Evolutionary conservation across 2,329 filamentous ascomycete species (phyloP), one percentile per base, ranked within the genome.

Genomic region (Neobulgaria alba): DNA sequence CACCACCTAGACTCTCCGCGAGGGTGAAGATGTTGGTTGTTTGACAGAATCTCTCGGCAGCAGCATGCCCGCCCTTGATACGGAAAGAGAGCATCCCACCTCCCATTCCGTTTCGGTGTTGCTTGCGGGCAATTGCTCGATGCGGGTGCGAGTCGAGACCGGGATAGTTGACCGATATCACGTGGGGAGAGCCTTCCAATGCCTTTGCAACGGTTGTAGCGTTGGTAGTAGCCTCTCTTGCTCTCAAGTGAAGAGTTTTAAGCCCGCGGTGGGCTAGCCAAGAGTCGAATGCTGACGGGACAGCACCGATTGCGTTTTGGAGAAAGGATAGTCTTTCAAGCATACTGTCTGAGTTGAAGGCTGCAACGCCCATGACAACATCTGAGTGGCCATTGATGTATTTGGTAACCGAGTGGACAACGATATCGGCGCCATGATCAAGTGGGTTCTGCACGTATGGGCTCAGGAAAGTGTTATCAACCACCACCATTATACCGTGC

Each of bases 311-410:
- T 53, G 92, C 92, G 67, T 98, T 98, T 63, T 98, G 92, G 29
- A 98, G 75, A 72, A 96, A 98, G 38, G 77, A 71, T 16, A 98
- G 76, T 31, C 85, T 79, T 48, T 81, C 69, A 60, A 80, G 79
- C 53, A 98, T 72, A 14, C 78, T 74, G 42, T 87, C 79, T 20
- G 82, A 85, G 73, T 95, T 96, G 75, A 94, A 93, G 37, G 92
- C 92, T 34, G 88, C 90, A 20, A 92, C 84, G 51, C 92, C 92
- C 92, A 98, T 98, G 56, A 96, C 81, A 7, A 98, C 92, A 63
- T 98, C 92, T 61, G 79, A 76, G 69, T 98, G 92, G 37, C 92
- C 92, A 63, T 96, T 96, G 69, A 98, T 96, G 68, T 96, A 98
- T 69, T 98, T 98, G 33, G 92, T 98, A 41, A 98, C 92, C 41